These are phyloP conservation scores for Coniosporium tulheliwenetii DNA, from an alignment of 2,329 filamentous ascomycete species.

Conservation along the genomic window DNA sequence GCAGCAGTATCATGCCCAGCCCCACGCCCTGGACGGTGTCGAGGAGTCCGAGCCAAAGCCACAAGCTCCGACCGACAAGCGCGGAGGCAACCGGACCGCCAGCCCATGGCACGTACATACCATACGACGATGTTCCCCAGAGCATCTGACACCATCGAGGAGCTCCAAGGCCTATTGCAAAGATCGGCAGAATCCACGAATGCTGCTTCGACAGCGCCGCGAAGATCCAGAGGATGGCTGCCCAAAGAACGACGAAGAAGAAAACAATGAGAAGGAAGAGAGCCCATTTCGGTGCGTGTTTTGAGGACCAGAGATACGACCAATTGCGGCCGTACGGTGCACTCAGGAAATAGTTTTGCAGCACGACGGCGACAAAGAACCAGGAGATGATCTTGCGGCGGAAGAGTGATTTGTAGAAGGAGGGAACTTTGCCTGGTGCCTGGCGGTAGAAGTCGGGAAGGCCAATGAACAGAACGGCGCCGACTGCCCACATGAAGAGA, in stretches of 20 bases:
- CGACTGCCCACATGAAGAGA: constrained; percentile 40
- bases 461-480: constrained; percentile 40
- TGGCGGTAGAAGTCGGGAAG: constrained; percentile 53
- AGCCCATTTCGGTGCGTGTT: constrained; percentile 40
- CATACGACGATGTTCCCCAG: constrained; percentile 46
- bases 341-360: constrained; percentile 53
- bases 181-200: no score
- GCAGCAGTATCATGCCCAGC: constrained; percentile 51
- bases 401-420: constrained; percentile 46
- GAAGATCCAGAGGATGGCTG: no score
- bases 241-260: no score
- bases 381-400: constrained; percentile 50
- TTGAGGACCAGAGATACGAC: constrained; percentile 45
- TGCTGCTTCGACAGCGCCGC: no score
- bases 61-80: constrained; percentile 40
- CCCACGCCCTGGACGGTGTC: constrained; percentile 51
- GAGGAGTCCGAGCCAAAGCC: constrained; percentile 53
- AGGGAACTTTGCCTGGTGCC: constrained; percentile 45
- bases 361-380: constrained; percentile 48
- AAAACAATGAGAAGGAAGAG: no score
- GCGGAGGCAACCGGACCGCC: constrained; percentile 38
- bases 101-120: constrained; percentile 47
- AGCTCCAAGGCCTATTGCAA: no score
- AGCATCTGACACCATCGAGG: constrained; percentile 57
- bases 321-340: constrained; percentile 53